Conservation (phyloP, 495 filamentous ascomycete genomes). For the Neurospora terricola region DNA sequence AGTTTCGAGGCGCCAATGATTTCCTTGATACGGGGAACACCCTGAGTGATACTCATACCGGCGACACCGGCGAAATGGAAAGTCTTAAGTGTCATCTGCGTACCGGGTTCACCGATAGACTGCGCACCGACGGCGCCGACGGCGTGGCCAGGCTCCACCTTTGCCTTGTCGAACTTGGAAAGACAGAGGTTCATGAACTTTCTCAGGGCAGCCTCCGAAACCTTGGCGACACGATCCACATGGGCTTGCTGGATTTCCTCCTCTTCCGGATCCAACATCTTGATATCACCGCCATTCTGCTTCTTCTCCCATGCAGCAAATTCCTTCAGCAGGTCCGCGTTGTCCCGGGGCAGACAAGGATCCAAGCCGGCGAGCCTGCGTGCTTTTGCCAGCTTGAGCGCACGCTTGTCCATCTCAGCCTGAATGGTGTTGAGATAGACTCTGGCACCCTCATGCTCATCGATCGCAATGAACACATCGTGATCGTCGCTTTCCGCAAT, state of each 20-base stretch:
- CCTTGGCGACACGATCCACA: slow-evolving; percentile 66
- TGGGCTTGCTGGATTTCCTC: slow-evolving; percentile 11
- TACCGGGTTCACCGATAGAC: slow-evolving; percentile 96
- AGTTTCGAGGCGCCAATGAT: slow-evolving; percentile 94
- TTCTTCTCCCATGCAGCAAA: slow-evolving; percentile 11
- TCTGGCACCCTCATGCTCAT: slow-evolving; percentile 76
- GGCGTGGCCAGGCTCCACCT: slow-evolving; percentile 87
- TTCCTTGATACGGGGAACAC: slow-evolving; percentile 99
- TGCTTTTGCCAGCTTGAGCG: slow-evolving; percentile 38
- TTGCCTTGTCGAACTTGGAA: slow-evolving; percentile 78
- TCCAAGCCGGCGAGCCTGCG: slow-evolving; percentile 35
- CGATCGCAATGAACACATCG: slow-evolving; percentile 40
- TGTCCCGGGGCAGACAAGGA: slow-evolving; percentile 14
- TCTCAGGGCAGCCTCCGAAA: slow-evolving; percentile 61
- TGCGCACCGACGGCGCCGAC: slow-evolving; percentile 97
- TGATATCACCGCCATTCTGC: slow-evolving; percentile 5
- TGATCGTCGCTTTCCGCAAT: slow-evolving; percentile 38
- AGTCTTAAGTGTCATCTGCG: slow-evolving; percentile 98
- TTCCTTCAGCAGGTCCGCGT: slow-evolving; percentile 4
- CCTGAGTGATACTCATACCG: slow-evolving; percentile 96
- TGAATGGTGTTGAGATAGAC: slow-evolving; percentile 71
- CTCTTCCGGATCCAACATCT: neutral
- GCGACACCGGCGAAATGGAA: slow-evolving; percentile 99
- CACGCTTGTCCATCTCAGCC: slow-evolving; percentile 48
- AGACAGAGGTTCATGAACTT: slow-evolving; percentile 76